A percentile compares a stretch with the other conserved stretches of the same genome.
Conservation (phyloP, 805 yeast species). For the Metschnikowia dekortorum region DNA sequence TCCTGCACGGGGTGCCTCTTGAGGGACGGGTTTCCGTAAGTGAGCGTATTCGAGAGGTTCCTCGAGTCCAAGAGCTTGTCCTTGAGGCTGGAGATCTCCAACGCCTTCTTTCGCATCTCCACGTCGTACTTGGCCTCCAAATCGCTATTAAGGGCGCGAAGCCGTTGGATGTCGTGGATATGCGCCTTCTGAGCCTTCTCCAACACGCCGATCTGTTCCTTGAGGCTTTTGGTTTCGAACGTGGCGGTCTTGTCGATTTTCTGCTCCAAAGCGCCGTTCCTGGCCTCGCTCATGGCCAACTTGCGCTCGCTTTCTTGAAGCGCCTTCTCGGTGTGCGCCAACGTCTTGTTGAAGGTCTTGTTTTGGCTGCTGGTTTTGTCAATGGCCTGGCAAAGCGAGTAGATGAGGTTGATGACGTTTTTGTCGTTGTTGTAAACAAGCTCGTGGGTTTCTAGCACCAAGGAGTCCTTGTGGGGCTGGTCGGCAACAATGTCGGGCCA, state of each 20-base stretch:
- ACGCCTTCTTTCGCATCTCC: constrained; percentile 30
- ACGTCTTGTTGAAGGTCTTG: constrained; percentile 24
- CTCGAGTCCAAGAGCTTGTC: constrained; percentile 32
- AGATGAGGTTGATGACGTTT: constrained; percentile 33
- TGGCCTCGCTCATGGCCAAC: constrained; percentile 20
- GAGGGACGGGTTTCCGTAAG: constrained; percentile 24
- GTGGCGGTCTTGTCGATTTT: constrained; percentile 14
- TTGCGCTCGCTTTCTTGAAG: constrained; percentile 23
- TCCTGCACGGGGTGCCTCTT: constrained; percentile 3
- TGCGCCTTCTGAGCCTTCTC: constrained; percentile 23
- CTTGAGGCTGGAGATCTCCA: constrained; percentile 31
- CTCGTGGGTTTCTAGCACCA: constrained; percentile 24
- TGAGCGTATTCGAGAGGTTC: constrained; percentile 24
- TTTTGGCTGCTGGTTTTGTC: constrained; percentile 32
- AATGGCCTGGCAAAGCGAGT: constrained; percentile 28
- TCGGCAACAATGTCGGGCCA: constrained; percentile 28
- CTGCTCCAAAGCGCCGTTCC: constrained; percentile 16
- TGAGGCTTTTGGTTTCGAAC: constrained; percentile 18
- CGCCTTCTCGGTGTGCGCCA: constrained; percentile 26
- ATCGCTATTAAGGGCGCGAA: constrained; percentile 28
- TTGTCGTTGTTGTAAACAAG: constrained; percentile 34
- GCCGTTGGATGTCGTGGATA: constrained; percentile 24
- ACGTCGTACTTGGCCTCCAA: constrained; percentile 31
- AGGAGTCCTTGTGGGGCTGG: constrained; percentile 17
- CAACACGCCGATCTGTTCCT: constrained; percentile 11